A percentile compares a stretch with the other conserved stretches of the same genome.
Conservation (phyloP, 805 yeast genomes). For the Pichia membranifaciens region DNA sequence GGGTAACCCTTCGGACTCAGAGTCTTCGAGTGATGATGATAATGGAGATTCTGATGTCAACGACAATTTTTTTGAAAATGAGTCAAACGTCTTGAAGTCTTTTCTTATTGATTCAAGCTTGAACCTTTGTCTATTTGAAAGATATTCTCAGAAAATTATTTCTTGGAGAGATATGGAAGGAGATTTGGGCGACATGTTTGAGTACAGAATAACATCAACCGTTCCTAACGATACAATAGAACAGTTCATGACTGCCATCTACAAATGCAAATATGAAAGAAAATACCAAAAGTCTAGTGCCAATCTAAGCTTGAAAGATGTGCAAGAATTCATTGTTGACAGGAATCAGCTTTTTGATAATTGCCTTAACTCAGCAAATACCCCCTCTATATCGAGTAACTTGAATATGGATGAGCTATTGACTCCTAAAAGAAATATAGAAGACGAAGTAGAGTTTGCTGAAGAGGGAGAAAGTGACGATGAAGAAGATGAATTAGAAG, state of each 20-base stretch:
- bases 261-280: slow-evolving; percentile 69
- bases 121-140: slow-evolving; percentile 46
- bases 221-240: slow-evolving; percentile 53
- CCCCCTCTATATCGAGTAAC: slow-evolving; percentile 16
- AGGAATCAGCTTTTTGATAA: slow-evolving; percentile 22
- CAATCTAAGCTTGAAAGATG: slow-evolving; percentile 39
- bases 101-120: slow-evolving; percentile 62
- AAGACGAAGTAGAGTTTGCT: slow-evolving; percentile 14
- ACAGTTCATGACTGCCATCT: slow-evolving; percentile 54
- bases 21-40: slow-evolving; percentile 38
- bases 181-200: slow-evolving; percentile 80
- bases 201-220: slow-evolving; percentile 63
- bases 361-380: slow-evolving; percentile 17
- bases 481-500: slow-evolving; percentile 12
- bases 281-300: slow-evolving; percentile 55
- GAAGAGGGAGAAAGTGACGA: slow-evolving; percentile 27
- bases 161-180: slow-evolving; percentile 82
- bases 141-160: slow-evolving; percentile 48
- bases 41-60: slow-evolving; percentile 39
- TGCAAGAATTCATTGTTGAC: slow-evolving; percentile 52
- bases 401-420: slow-evolving; percentile 8
- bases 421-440: not conserved
- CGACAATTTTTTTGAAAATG: slow-evolving; percentile 29
- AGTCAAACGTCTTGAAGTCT: slow-evolving; percentile 58
- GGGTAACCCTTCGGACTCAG: slow-evolving; percentile 65